Base-by-base conservation (phyloP, 495 filamentous ascomycete genomes). In the Parmelia sp. region DNA sequence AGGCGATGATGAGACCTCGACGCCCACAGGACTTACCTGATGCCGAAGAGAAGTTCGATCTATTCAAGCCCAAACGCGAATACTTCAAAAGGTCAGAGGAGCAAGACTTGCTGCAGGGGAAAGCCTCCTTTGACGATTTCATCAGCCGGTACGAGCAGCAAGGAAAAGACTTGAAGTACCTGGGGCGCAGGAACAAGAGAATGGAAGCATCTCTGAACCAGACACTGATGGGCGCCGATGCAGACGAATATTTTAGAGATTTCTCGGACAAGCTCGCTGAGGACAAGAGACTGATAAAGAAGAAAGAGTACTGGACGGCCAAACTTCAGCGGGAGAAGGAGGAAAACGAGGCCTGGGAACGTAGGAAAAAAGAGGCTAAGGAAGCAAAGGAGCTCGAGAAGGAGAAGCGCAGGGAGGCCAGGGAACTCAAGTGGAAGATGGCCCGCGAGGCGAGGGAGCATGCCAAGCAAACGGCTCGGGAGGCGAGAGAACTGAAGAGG, bases 1-100 rank as follows among this genome's bases (percentile, higher is more conserved):
- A 25, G 1, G 61, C 61, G 37, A 63, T 63, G 61, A 63, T 63
- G 61, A 51, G 49, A 63, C 61, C 61, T 42, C 61, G 49, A n/a
- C 37, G 51, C 12, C 19, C 17, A 56, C 49, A 44, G 51, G 51
- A 63, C 19, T 27, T 55, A 11, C 11, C 9, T 1, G 61, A 63
- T 15, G 25, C 27, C 2, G 55, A 29, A 23, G 61, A 63, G 51
- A 23, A n/a, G 7, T 57, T 63, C 6, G 51, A 45, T 4, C 51
- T 63, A 2, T 63, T 63, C 51, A 63, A 44, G 31, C 19, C 17
- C 25, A 63, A 57, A 25, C 61, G 61, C 17, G 51, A 63, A 37
- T 12, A 33, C 36, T 57, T 44, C 25, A 56, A 11, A 35, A 63
- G 44, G 29, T 23, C 51, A 9, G 61, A 63, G 15, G 61, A 63